Percentiles rank a stretch among this genome's conserved stretches.
These are phyloP conservation scores for Imleria badia DNA, from an alignment of 768 basidiomycete species.

Conservation along the genomic window DNA sequence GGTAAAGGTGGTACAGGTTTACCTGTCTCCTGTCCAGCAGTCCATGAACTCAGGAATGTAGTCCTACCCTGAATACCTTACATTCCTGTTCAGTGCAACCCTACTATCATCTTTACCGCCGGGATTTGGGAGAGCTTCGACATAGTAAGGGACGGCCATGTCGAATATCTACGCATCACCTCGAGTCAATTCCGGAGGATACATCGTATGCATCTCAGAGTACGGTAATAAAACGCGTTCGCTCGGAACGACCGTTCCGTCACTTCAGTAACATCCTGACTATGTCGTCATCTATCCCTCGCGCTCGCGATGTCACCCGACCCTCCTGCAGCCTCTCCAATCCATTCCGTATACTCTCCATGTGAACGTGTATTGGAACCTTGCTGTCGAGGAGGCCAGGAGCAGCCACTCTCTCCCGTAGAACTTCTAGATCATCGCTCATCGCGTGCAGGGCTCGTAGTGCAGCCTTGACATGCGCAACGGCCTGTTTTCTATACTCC, in stretches of 20 bases:
- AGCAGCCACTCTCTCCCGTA: constrained; percentile 68
- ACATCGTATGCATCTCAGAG: too few relatives aligned
- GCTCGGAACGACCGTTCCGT: constrained; percentile 9
- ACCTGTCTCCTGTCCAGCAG: too few relatives aligned
- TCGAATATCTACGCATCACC: too few relatives aligned
- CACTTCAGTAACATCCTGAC: constrained; percentile 27
- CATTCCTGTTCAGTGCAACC: too few relatives aligned
- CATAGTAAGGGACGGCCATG: too few relatives aligned
- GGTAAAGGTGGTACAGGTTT: too few relatives aligned
- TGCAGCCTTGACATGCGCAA: constrained; percentile 64
- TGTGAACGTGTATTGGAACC: constrained; percentile 71
- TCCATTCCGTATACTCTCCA: constrained; percentile 67
- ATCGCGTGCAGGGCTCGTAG: constrained; percentile 60
- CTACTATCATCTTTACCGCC: too few relatives aligned
- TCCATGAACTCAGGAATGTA: too few relatives aligned
- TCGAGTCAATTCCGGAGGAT: too few relatives aligned
- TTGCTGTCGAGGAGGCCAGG: constrained; percentile 60
- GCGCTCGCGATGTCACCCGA: constrained; percentile 50
- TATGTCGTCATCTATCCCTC: constrained; percentile 41
- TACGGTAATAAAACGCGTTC: neutral
- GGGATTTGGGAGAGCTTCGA: too few relatives aligned
- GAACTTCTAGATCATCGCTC: constrained; percentile 74
- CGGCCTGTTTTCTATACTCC: constrained; percentile 58
- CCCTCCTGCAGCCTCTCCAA: constrained; percentile 56
- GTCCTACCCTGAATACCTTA: too few relatives aligned